A percentile compares a stretch with the other conserved stretches of the same genome.
phyloP scores from a whole-genome alignment of 2,329 filamentous ascomycete species.

The Tricladium varicosporioides region DNA sequence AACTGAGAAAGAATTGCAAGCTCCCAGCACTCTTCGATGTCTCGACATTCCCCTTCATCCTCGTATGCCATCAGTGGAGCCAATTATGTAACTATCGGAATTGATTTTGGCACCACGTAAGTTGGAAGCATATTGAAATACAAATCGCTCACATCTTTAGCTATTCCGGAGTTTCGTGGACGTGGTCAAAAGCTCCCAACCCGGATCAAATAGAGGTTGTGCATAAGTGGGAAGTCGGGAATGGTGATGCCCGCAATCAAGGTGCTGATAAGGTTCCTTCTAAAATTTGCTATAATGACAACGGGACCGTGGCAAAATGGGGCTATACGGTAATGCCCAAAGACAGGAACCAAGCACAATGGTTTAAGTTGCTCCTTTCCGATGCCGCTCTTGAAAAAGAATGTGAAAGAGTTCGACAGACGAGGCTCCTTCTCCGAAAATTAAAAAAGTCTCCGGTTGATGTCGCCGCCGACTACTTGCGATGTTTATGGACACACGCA shows the following conservation, averaged over 20 bases:
- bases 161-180: slow-evolving; percentile 8
- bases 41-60: too few species aligned
- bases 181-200: slow-evolving; percentile 1
- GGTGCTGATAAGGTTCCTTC: slow-evolving; percentile 10
- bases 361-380: slow-evolving; percentile 12
- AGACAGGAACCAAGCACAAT: not conserved
- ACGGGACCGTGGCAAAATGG: slow-evolving; percentile 6
- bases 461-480: slow-evolving; percentile 12
- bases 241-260: not conserved
- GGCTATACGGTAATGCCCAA: slow-evolving; percentile 5
- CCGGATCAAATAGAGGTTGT: slow-evolving; percentile 3
- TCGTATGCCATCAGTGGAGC: too few species aligned
- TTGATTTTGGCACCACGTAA: slow-evolving; percentile 14
- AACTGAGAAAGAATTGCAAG: too few species aligned
- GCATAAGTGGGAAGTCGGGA: slow-evolving; percentile 1
- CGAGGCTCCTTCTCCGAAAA: not conserved
- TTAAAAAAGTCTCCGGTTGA: slow-evolving; percentile 10
- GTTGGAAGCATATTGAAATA: not conserved
- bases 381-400: not conserved
- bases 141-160: not conserved
- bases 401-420: not conserved
- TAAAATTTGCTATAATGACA: slow-evolving; percentile 1
- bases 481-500: slow-evolving; percentile 8
- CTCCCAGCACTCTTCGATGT: too few species aligned
- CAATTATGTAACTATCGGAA: slow-evolving; percentile 9